Evolutionary conservation across 805 yeast species (phyloP), one percentile per base, ranked within the genome.

Genomic region (Saccharomycodes ludwigii): DNA sequence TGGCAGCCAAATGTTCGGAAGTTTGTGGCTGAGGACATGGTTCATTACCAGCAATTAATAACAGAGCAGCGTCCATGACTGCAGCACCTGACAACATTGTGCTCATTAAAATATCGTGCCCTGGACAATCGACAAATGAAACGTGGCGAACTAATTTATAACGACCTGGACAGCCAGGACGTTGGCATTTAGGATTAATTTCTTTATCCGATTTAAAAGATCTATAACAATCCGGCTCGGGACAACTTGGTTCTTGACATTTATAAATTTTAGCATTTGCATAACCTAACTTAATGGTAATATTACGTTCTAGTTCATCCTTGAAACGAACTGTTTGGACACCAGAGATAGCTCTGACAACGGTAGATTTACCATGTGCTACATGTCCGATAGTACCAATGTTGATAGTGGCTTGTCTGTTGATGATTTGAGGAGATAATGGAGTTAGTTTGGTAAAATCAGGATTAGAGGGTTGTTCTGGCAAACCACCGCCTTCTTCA

Each of bases 31-130:
- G 99, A 39, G 99, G 99, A 68, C 99, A 91, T 34, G 94, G 75
- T 70, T 91, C 99, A 58, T 91, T 91, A 62, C 97, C 98, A 18
- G 98, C 99, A 55, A 91, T 78, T 43, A 91, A 71, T 53, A 91
- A 67, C 40, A 91, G 67, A 3, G 99, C 99, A 35, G 99, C 99
- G 63, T 91, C 99, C 99, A 91, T 91, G 43, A 91, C 99, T 12
- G 99, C 99, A 22, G 99, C 99, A 57, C 99, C 99, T 29, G 97
- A 86, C 73, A 91, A 76, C 99, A 91, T 91, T 44, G 99, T 91
- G 71, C 96, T 85, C 99, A 91, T 91, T 59, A 91, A 77, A 66
- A 91, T 93, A 68, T 91, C 99, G 81, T 91, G 99, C 60, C 99
- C 99, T 39, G 99, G 99, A 68, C 98, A 93, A 68, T 91, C 99